Percentiles rank a stretch among this genome's conserved stretches.
These are phyloP conservation scores for Quercus engelmannii DNA, from an alignment of 306 rosid genomes.

Conservation along the genomic window DNA sequence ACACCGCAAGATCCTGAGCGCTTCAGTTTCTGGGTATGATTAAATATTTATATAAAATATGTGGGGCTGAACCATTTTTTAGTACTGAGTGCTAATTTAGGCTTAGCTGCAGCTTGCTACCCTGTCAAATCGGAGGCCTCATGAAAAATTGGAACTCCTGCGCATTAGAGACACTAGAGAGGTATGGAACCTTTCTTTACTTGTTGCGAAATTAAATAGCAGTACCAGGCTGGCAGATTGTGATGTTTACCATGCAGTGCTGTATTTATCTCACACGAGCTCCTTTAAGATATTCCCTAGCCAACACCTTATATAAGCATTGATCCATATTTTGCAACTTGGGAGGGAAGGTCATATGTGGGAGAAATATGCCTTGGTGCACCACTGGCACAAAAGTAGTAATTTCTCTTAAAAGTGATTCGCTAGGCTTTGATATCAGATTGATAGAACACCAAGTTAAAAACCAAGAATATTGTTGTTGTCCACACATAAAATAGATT, in stretches of 20 bases:
- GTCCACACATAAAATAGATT: background rate
- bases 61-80: background rate
- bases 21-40: constrained; percentile 89
- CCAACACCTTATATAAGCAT: background rate
- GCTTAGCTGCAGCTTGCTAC: constrained; percentile 65
- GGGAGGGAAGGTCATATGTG: background rate
- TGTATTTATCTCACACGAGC: background rate
- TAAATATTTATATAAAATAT: constrained; percentile 8
- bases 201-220: background rate
- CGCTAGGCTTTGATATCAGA: background rate
- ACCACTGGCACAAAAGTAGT: background rate
- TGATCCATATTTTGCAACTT: too few relatives aligned
- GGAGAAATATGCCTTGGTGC: background rate
- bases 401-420: background rate
- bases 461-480: background rate
- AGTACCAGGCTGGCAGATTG: background rate
- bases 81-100: constrained; percentile 7
- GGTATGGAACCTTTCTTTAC: constrained; percentile 40
- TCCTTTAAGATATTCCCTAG: background rate
- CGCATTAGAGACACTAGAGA: constrained; percentile 73
- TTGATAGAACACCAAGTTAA: background rate
- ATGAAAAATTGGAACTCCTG: constrained; percentile 79
- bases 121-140: constrained; percentile 72
- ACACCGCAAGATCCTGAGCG: constrained; percentile 72
- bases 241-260: background rate